Evolutionary conservation across 257 asterid genomes (phyloP).

Genomic region (Sherardia arvensis): DNA sequence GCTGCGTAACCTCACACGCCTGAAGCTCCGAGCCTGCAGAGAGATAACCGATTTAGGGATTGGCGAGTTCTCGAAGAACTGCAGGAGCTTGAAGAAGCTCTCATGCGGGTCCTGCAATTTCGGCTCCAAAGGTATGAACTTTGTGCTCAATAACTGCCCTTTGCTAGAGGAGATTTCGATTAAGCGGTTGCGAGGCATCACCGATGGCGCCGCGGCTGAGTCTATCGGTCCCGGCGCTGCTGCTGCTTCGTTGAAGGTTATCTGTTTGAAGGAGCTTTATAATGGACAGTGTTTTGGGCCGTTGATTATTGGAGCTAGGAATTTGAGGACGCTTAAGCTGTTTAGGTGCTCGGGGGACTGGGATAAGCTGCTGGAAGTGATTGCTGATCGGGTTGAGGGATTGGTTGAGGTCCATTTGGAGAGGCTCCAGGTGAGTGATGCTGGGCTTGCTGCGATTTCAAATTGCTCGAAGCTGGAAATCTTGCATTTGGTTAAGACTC

Average conservation of each 20-base stretch:
- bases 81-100: constrained; percentile 57
- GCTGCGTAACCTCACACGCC: constrained; percentile 54
- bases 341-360: constrained; percentile 89
- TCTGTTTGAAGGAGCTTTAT: constrained; percentile 72
- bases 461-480: constrained; percentile 50
- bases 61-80: constrained; percentile 44
- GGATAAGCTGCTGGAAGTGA: constrained; percentile 56
- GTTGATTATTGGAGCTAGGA: constrained; percentile 53
- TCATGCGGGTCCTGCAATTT: constrained; percentile 80
- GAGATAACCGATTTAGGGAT: constrained; percentile 72
- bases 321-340: constrained; percentile 52
- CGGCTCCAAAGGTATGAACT: constrained; percentile 73
- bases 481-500: constrained; percentile 79
- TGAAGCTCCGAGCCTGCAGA: constrained; percentile 84
- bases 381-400: constrained; percentile 30
- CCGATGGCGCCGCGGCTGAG: constrained; percentile 38
- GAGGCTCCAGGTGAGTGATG: constrained; percentile 74
- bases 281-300: constrained; percentile 81
- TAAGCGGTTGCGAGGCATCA: constrained; percentile 68
- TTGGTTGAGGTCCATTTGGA: constrained; percentile 66
- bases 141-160: constrained; percentile 55
- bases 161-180: constrained; percentile 65
- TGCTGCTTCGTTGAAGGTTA: constrained; percentile 33
- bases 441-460: constrained; percentile 48
- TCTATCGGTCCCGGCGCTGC: constrained; percentile 59